Percentiles rank a stretch among this genome's conserved stretches.
Conservation (phyloP, 148 eudicot genomes). For the Beta vulgaris region DNA sequence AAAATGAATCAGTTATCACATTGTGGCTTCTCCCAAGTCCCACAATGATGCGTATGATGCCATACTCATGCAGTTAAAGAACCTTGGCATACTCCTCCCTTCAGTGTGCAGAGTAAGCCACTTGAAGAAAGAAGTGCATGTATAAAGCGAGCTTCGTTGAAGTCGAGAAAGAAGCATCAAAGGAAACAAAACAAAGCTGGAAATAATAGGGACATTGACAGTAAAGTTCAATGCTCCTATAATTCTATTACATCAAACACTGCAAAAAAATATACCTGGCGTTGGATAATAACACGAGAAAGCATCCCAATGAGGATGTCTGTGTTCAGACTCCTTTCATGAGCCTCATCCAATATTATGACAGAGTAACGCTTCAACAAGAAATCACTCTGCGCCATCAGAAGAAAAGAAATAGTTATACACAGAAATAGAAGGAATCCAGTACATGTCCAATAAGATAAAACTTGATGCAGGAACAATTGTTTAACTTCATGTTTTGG, state of each 20-base stretch:
- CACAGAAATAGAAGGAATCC: neutral
- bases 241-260: neutral
- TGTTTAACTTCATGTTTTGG: neutral
- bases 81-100: neutral
- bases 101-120: neutral
- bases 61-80: neutral
- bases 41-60: neutral
- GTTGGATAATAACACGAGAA: constrained; percentile 62
- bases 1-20: neutral
- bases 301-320: constrained; percentile 97
- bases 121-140: neutral
- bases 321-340: constrained; percentile 93
- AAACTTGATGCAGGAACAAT: too few relatives aligned
- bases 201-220: neutral
- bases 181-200: neutral
- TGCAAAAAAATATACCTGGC: constrained; percentile 47
- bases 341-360: constrained; percentile 93
- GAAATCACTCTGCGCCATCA: constrained; percentile 65
- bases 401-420: constrained; percentile 1
- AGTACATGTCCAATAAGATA: neutral
- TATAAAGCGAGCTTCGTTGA: neutral
- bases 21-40: neutral
- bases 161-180: neutral
- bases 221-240: neutral
- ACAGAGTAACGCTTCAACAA: constrained; percentile 70